Evolutionary conservation across 352 stramenopile genomes (phyloP), one percentile per base, ranked within the genome.

Genomic region (Globisporangium irregulare): DNA sequence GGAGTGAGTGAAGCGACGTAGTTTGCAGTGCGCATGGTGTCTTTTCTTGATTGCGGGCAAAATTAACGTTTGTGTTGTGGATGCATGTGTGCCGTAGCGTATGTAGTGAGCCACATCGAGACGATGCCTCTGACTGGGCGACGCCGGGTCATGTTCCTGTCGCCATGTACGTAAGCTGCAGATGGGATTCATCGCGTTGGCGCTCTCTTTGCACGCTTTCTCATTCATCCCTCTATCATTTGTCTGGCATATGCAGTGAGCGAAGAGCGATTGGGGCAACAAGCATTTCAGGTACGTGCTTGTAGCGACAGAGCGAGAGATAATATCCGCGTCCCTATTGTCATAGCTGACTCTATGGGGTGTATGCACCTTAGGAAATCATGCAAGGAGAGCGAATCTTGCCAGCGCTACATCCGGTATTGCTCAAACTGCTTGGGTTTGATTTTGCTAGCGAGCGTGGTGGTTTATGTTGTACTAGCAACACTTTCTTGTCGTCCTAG

Each of bases 111-210:
- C 57, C 79, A 90, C 68, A 64, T 92, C 15, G 84, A 92, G 70
- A 88, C 78, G 14, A 86, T 92, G 77, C 77, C 80, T 9, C 59
- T 86, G 51, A 91, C 77, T 12, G 80, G 78, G 1, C 74, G 84
- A 1, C 77, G 73, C 7, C 77, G 84, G 6, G 2, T 92, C 59
- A 92, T 92, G 84, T 82, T 92, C 51, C 67, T 92, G 0, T 90
- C 79, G 0, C 76, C 64, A 24, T 38, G 80, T 87, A 64, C 6
- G 71, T 64, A 34, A 5, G 57, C 8, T 24, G 15, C n/a, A 4
- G 18, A 3, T 29, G 15, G n/a, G n/a, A 4, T 29, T 9, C 34
- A 14, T 41, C 34, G 34, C 9, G 8, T 4, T 41, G 34, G 34
- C 34, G 8, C 34, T 41, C 34, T 15, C 34, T 14, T 41, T 41